Conservation (phyloP, 495 filamentous ascomycete species). For the Clavariopsis aquatica region DNA sequence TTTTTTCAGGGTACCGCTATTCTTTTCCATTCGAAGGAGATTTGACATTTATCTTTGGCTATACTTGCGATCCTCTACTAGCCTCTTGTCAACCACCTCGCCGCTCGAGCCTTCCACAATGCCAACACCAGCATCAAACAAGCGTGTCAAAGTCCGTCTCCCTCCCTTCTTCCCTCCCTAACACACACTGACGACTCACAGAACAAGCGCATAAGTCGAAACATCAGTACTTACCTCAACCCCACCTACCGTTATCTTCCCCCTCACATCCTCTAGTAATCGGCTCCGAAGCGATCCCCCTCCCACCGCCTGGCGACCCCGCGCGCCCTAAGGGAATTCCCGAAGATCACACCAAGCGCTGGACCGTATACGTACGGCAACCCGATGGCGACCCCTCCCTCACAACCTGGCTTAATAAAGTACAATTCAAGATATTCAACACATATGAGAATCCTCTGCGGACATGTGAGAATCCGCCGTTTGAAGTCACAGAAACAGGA, state of each 20-base stretch:
- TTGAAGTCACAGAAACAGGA: slow-evolving; percentile 85
- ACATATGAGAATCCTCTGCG: slow-evolving; percentile 86
- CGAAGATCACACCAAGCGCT: slow-evolving; percentile 88
- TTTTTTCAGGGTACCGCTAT: neutral
- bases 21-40: neutral
- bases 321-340: slow-evolving; percentile 62
- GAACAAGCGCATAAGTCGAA: slow-evolving; percentile 72
- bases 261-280: slow-evolving; percentile 58
- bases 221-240: slow-evolving; percentile 56
- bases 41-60: neutral
- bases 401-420: slow-evolving; percentile 93
- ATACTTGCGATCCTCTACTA: neutral
- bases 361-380: slow-evolving; percentile 89
- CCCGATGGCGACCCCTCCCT: slow-evolving; percentile 78
- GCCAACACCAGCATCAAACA: slow-evolving; percentile 58
- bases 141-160: slow-evolving; percentile 59
- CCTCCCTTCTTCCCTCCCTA: neutral
- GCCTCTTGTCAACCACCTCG: neutral
- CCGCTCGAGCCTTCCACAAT: slow-evolving; percentile 42
- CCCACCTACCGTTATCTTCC: neutral
- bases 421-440: slow-evolving; percentile 96
- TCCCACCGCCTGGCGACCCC: slow-evolving; percentile 74
- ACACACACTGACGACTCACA: slow-evolving; percentile 47
- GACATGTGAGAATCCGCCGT: slow-evolving; percentile 74
- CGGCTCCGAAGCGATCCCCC: slow-evolving; percentile 74